These are phyloP conservation scores for Talaromyces borbonicus DNA, from an alignment of 495 filamentous ascomycete genomes.

Conservation along the genomic window DNA sequence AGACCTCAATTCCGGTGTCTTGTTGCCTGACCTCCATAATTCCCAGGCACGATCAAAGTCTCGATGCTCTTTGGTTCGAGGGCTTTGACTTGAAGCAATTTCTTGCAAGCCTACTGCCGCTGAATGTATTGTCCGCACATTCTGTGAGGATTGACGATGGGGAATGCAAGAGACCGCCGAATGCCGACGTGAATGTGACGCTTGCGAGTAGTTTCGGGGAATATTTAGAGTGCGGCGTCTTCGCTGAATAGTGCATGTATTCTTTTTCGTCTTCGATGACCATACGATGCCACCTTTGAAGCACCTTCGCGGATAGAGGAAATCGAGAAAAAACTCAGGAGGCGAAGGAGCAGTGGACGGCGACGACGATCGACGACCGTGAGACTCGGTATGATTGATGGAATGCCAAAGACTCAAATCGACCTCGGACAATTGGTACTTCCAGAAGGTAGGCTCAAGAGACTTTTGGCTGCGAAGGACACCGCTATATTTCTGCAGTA, in stretches of 20 bases:
- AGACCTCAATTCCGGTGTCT: constrained; percentile 16
- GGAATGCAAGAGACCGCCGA: not conserved
- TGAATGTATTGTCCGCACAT: too few relatives aligned
- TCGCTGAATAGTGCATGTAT: not conserved
- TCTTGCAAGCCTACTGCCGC: not conserved
- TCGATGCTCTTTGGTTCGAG: constrained; percentile 8
- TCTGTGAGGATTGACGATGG: not conserved
- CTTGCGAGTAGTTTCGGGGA: not conserved
- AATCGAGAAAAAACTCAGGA: constrained; percentile 23
- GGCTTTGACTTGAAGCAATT: constrained; percentile 6
- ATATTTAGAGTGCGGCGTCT: not conserved
- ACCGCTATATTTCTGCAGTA: constrained; percentile 47
- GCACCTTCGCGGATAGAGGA: constrained; percentile 21
- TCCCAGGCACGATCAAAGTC: constrained; percentile 29
- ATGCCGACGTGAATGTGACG: not conserved
- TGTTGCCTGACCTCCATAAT: constrained; percentile 22
- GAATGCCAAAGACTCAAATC: constrained; percentile 41
- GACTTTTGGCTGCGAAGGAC: constrained; percentile 46
- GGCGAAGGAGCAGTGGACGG: not conserved
- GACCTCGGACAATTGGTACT: constrained; percentile 47
- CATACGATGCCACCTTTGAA: not conserved
- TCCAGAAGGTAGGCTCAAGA: constrained; percentile 58
- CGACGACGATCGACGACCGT: not conserved
- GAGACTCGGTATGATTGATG: not conserved
- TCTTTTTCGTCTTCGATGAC: not conserved